Conservation (phyloP, 2,329 filamentous ascomycete species). For the Kalmusia sp. region DNA sequence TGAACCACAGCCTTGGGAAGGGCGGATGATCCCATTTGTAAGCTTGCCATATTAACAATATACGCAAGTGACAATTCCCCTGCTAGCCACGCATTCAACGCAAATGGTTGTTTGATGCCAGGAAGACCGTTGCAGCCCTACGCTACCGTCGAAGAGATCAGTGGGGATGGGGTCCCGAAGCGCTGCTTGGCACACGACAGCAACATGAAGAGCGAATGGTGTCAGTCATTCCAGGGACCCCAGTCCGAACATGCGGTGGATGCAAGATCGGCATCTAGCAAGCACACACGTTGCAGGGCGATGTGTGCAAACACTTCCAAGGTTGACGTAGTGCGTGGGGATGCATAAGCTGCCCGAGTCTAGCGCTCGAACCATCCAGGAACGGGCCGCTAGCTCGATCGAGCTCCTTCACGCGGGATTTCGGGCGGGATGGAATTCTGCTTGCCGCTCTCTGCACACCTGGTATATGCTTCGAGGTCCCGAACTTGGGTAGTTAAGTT, state of each 20-base stretch:
- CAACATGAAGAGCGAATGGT: not conserved
- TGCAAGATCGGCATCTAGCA: not conserved
- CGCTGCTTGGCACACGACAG: not conserved
- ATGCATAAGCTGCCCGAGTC: not conserved
- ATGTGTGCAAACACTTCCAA: not conserved
- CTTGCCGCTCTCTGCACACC: conserved; percentile 1
- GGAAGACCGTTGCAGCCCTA: no score
- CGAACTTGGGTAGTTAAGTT: not conserved
- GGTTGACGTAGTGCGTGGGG: not conserved
- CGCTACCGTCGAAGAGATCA: no score
- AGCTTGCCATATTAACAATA: not conserved
- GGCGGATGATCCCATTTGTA: not conserved
- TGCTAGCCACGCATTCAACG: no score
- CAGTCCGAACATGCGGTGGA: not conserved
- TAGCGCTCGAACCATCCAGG: not conserved
- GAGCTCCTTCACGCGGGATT: not conserved
- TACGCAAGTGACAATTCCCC: not conserved
- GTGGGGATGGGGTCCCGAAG: no score
- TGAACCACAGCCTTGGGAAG: no score
- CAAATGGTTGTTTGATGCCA: not conserved
- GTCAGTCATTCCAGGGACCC: not conserved
- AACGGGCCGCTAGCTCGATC: not conserved
- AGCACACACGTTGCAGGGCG: not conserved
- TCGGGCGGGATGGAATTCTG: not conserved
- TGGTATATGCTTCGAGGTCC: not conserved